A percentile compares a stretch with the other conserved stretches of the same genome.
phyloP scores from a whole-genome alignment of 805 yeast genomes.

The Metschnikowia corniflorae region DNA sequence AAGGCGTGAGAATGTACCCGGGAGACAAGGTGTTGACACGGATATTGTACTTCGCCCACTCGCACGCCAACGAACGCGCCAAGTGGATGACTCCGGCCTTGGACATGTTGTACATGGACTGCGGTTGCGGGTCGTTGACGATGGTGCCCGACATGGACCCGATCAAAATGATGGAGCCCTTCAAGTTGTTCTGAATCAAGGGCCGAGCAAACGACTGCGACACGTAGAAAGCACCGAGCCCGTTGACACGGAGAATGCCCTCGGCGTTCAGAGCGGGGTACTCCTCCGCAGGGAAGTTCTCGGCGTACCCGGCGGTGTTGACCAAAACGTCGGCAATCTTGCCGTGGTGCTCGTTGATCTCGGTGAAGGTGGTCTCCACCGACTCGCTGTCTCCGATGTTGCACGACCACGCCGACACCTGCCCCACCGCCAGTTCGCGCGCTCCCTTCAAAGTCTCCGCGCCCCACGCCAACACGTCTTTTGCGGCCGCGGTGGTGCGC shows the following conservation, averaged over 20 bases:
- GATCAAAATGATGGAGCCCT: slow-evolving; percentile 62
- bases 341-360: slow-evolving; percentile 56
- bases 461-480: slow-evolving; percentile 48
- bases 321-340: slow-evolving; percentile 61
- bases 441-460: slow-evolving; percentile 35
- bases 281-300: slow-evolving; percentile 72
- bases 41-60: slow-evolving; percentile 75
- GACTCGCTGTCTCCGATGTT: slow-evolving; percentile 63
- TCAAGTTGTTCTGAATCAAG: slow-evolving; percentile 51
- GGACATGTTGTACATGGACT: slow-evolving; percentile 77
- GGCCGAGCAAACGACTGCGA: slow-evolving; percentile 72
- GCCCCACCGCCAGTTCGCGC: slow-evolving; percentile 31
- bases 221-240: slow-evolving; percentile 70
- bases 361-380: slow-evolving; percentile 53
- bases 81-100: slow-evolving; percentile 84
- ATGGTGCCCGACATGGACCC: slow-evolving; percentile 81
- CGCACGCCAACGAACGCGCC: slow-evolving; percentile 71
- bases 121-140: slow-evolving; percentile 78
- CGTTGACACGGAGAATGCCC: slow-evolving; percentile 64
- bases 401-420: slow-evolving; percentile 65
- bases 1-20: slow-evolving; percentile 76
- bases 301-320: slow-evolving; percentile 84
- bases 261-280: slow-evolving; percentile 72
- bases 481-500: slow-evolving; percentile 53
- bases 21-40: slow-evolving; percentile 78